Evolutionary conservation across 371 early-diverging fungal species (phyloP).

Genomic region (Quaeritorhiza haematococci): DNA sequence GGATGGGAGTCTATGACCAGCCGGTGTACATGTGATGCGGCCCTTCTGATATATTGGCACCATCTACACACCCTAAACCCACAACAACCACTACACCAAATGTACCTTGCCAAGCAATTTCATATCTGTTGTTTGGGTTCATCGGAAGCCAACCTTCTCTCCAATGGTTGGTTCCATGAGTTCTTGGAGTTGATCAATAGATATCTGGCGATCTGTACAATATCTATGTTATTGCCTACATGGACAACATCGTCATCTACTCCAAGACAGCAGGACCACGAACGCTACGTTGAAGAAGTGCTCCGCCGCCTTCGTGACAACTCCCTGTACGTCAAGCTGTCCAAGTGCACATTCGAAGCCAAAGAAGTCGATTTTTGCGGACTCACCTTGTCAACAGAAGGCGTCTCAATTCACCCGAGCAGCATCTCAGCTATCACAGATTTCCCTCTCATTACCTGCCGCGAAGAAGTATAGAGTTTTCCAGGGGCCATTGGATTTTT

Average conservation of each 20-base stretch:
- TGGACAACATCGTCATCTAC: background rate
- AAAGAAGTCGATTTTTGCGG: constrained; percentile 41
- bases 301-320: constrained; percentile 9
- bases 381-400: constrained; percentile 17
- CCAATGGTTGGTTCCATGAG: too few species aligned
- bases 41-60: too few species aligned
- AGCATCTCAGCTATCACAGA: constrained; percentile 36
- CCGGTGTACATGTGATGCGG: too few species aligned
- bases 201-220: constrained; percentile 5
- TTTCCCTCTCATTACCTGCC: constrained; percentile 28
- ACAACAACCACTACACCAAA: too few species aligned
- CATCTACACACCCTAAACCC: too few species aligned
- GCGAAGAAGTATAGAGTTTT: constrained; percentile 40
- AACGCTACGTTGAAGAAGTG: background rate
- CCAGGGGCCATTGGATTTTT: constrained; percentile 51
- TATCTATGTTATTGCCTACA: background rate
- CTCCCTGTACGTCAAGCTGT: constrained; percentile 31
- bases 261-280: background rate
- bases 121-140: too few species aligned
- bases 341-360: constrained; percentile 48
- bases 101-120: too few species aligned
- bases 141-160: too few species aligned
- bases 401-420: constrained; percentile 30
- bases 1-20: too few species aligned
- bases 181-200: too few species aligned